These are phyloP conservation scores for Tephrocybe sp. DNA, from an alignment of 768 basidiomycete genomes.

Conservation along the genomic window DNA sequence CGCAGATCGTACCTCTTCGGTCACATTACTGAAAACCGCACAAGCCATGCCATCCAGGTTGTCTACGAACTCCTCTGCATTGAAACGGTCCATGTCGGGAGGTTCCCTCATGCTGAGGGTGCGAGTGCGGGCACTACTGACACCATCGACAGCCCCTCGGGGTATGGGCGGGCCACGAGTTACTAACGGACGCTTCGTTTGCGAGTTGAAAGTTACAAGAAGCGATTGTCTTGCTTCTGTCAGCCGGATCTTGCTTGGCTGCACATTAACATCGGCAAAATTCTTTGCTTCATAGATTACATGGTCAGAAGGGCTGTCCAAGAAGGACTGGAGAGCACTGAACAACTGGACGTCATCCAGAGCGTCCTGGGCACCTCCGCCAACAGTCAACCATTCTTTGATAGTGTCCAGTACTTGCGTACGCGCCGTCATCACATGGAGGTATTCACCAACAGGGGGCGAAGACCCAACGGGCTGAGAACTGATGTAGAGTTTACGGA, in stretches of 20 bases:
- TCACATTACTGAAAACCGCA: slow-evolving; percentile 74
- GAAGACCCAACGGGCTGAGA: slow-evolving; percentile 42
- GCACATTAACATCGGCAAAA: slow-evolving; percentile 43
- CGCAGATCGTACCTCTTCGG: slow-evolving; percentile 59
- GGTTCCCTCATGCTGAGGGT: slow-evolving; percentile 44
- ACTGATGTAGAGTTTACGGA: slow-evolving; percentile 71
- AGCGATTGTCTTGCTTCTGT: slow-evolving; percentile 41
- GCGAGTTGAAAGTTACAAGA: slow-evolving; percentile 43
- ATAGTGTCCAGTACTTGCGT: slow-evolving; percentile 63
- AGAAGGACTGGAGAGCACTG: slow-evolving; percentile 55
- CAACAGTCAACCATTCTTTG: slow-evolving; percentile 68
- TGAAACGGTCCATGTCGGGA: slow-evolving; percentile 62
- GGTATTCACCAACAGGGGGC: slow-evolving; percentile 43
- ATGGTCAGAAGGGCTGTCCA: slow-evolving; percentile 55
- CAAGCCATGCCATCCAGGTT: slow-evolving; percentile 74
- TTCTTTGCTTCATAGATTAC: slow-evolving; percentile 39
- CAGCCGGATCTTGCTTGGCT: slow-evolving; percentile 44
- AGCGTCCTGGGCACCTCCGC: slow-evolving; percentile 77
- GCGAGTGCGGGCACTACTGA: slow-evolving; percentile 26
- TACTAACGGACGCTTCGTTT: slow-evolving; percentile 60
- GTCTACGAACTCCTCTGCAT: slow-evolving; percentile 71
- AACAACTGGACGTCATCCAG: slow-evolving; percentile 70
- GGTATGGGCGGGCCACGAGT: slow-evolving; percentile 13
- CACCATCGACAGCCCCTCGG: slow-evolving; percentile 14
- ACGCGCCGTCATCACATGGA: slow-evolving; percentile 50